Percentiles rank a stretch among this genome's conserved stretches.
Conservation (phyloP, 1,284 basidiomycete genomes). For the Pseudozyma flocculosa region DNA sequence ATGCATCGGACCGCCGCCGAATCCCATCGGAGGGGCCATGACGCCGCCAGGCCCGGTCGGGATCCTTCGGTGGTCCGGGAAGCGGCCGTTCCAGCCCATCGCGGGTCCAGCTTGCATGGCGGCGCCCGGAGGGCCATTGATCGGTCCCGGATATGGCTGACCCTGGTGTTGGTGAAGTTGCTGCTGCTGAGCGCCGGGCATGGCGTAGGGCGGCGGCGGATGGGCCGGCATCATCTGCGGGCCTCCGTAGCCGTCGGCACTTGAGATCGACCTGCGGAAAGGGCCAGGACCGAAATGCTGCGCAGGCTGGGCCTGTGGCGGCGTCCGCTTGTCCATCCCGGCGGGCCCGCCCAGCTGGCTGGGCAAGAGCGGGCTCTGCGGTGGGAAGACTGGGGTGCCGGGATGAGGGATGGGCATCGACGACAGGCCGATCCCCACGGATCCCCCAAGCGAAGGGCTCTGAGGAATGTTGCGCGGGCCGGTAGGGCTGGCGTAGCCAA, state of each 20-base stretch:
- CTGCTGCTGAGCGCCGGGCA: too few species aligned
- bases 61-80: slow-evolving; percentile 31
- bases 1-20: slow-evolving; percentile 11
- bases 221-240: slow-evolving; percentile 16
- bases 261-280: slow-evolving; percentile 20
- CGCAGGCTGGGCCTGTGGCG: slow-evolving; percentile 15
- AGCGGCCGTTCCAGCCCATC: slow-evolving; percentile 26
- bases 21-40: slow-evolving; percentile 22
- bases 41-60: slow-evolving; percentile 31
- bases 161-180: slow-evolving; percentile 18
- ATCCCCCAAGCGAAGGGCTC: background rate
- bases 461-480: background rate
- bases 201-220: slow-evolving; percentile 19
- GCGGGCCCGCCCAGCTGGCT: slow-evolving; percentile 9
- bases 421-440: background rate
- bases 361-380: slow-evolving; percentile 19
- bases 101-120: slow-evolving; percentile 13
- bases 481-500: slow-evolving; percentile 1
- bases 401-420: slow-evolving; percentile 19
- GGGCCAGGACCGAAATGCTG: slow-evolving; percentile 14
- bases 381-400: slow-evolving; percentile 13
- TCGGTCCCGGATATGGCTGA: slow-evolving; percentile 13
- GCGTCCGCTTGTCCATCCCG: slow-evolving; percentile 9
- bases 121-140: slow-evolving; percentile 7
- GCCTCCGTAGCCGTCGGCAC: slow-evolving; percentile 14